Base-by-base conservation (phyloP, 257 asterid genomes). In the Capsicum pubescens region DNA sequence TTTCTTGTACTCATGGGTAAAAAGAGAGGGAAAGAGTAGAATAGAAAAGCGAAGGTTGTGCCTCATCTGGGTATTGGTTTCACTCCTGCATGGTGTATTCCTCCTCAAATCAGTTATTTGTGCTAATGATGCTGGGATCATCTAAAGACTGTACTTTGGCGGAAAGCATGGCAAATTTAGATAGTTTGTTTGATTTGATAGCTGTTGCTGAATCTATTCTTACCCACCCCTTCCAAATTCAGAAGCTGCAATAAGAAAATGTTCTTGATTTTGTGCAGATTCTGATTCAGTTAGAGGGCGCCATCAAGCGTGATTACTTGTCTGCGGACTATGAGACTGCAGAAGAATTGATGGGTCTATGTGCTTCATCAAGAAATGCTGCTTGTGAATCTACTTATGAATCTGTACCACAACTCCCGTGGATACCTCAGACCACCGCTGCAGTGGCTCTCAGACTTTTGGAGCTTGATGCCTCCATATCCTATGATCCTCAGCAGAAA, bases 381-480 rank as follows among this genome's bases (percentile, higher is more conserved):
- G 80, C 87, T 69, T 61, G 57, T 85, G 92, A 85, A 82, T 89
- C 87, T 66, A 81, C 81, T 84, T 81, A 61, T 69, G 93, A 86
- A 79, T 84, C 87, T 78, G 89, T 88, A 80, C 88, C 89, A 84
- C 91, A 88, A 61, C 97, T 97, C 85, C 98, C 98, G 77, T 97
- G 99, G 99, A 90, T 97, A 85, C 99, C 99, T 32, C 92, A 86
- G 77, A 93, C 99, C 44, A 90, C 92, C 7, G 92, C 97, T 83
- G 99, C 97, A 52, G 92, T 94, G 86, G 95, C 93, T 80, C 91
- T 97, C 87, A 93, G 98, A 88, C 92, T 97, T 82, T 88, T 95
- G 82, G 99, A 97, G 90, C 93, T 97, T 86, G 98, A 97, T 84
- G 91, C 88, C 79, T 93, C 98, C n/a, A 84, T 97, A 68, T 87